Base-by-base conservation (phyloP, 2,329 filamentous ascomycete genomes). In the Pyrenochaeta sp. region DNA sequence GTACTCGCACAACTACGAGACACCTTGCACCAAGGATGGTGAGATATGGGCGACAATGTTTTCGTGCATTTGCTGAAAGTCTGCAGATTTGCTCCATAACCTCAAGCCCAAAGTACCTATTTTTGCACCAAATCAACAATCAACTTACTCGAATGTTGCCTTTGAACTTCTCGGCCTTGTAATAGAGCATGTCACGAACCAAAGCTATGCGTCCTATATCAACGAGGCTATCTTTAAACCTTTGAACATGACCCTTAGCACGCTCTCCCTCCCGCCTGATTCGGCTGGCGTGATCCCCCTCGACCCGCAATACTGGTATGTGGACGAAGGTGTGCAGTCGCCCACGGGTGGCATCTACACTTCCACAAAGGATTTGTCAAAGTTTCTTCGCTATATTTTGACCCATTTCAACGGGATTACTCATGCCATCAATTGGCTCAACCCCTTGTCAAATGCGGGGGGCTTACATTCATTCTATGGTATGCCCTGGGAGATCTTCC, bases 401-500 rank as follows among this genome's bases (percentile, higher is more conserved):
- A 69, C 62, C 0, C 65, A 74, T 27, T 69, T 71, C 61, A 76
- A 77, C 35, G 60, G 61, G 7, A 61, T 77, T 14, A 72, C 69
- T 0, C 69, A 62, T 3, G 68, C 72, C 0, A 29, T 74, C 6
- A 77, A 77, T 41, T 78, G 75, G 75, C 48, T 76, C 8, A 48
- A 73, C 27, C 74, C 74, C 0, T 67, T 61, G 1, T 74, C 72
- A 3, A 72, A 65, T 26, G 49, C 63, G 0, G 61, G 59, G 2
- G 72, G 72, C 0, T 36, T 71, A 10, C 49, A 71, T 18, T 69
- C 61, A 0, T 76, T 73, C 43, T 77, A 77, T 41, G 76, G 75
- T 3, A 73, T 74, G 61, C 75, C 76, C 0, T 79, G 74, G 72
- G 76, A 79, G 52, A 77, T 75, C 0, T 73, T 72, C 28, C 71